These are phyloP conservation scores for Xylariaceae sp. DNA, from an alignment of 2,329 filamentous ascomycete species.

Conservation along the genomic window DNA sequence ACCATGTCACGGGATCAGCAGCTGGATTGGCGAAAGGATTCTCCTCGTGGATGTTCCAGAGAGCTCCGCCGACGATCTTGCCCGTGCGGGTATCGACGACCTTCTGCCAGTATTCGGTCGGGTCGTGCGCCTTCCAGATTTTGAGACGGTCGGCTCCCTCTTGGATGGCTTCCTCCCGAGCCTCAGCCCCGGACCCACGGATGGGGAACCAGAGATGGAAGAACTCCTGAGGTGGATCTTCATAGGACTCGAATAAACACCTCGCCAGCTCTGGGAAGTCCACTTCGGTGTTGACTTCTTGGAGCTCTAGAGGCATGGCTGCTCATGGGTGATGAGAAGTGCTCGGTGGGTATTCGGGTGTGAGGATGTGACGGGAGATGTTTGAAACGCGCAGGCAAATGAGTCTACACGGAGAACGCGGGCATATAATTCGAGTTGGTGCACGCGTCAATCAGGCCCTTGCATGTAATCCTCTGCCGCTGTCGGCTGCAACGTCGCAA, in stretches of 20 bases:
- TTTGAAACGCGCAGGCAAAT: too few relatives aligned
- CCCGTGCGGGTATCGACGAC: constrained; percentile 3
- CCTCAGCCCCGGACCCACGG: constrained; percentile 11
- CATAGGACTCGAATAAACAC: constrained; percentile 20
- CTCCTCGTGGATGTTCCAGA: constrained; percentile 20
- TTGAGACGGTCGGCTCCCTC: constrained; percentile 7
- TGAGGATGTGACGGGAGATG: too few relatives aligned
- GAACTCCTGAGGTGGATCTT: constrained; percentile 20
- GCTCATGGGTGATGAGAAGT: too few relatives aligned
- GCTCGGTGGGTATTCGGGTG: too few relatives aligned
- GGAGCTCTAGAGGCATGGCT: too few relatives aligned
- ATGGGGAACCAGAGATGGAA: constrained; percentile 21
- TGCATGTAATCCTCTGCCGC: too few relatives aligned
- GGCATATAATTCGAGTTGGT: too few relatives aligned
- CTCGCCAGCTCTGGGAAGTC: constrained; percentile 21
- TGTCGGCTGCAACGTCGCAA: too few relatives aligned
- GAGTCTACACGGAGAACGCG: too few relatives aligned
- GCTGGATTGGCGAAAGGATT: constrained; percentile 17
- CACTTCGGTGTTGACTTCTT: background rate
- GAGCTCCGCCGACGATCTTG: constrained; percentile 2
- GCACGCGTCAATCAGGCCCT: too few relatives aligned
- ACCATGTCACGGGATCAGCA: constrained; percentile 25
- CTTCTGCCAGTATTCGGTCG: constrained; percentile 5
- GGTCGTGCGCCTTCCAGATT: background rate
- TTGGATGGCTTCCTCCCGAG: constrained; percentile 15